These are phyloP conservation scores for Phytophthora melonis DNA, from an alignment of 352 stramenopile species.

Conservation along the genomic window DNA sequence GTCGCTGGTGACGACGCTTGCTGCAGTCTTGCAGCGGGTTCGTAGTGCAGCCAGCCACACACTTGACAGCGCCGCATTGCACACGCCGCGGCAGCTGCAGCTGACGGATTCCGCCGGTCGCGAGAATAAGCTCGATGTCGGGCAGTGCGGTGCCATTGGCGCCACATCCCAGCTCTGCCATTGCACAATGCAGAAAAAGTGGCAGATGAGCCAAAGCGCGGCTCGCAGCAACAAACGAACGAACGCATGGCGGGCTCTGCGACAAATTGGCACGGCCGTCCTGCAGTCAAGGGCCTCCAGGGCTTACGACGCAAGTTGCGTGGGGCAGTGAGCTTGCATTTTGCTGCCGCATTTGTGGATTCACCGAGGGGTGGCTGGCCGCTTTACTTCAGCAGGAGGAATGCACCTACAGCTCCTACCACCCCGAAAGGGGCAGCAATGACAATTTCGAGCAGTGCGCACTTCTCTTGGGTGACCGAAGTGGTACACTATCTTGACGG, in stretches of 20 bases:
- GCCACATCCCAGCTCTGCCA: neutral
- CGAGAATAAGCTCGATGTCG: neutral
- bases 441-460: no score
- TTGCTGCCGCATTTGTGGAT: neutral
- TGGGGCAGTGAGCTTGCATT: neutral
- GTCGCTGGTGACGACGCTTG: conserved; percentile 8
- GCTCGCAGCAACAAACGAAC: neutral
- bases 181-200: no score
- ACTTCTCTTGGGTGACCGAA: neutral
- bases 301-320: neutral
- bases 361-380: no score
- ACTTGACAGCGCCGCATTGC: neutral
- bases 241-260: conserved; percentile 1
- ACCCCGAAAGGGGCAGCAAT: no score
- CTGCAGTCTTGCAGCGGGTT: neutral
- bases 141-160: neutral
- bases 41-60: neutral
- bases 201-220: neutral
- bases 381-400: no score
- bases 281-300: neutral
- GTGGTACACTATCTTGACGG: neutral
- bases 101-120: neutral
- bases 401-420: no score
- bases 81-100: neutral
- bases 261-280: neutral